These are phyloP conservation scores for Neoascochyta sp. DNA, from an alignment of 2,329 filamentous ascomycete species.

Conservation along the genomic window DNA sequence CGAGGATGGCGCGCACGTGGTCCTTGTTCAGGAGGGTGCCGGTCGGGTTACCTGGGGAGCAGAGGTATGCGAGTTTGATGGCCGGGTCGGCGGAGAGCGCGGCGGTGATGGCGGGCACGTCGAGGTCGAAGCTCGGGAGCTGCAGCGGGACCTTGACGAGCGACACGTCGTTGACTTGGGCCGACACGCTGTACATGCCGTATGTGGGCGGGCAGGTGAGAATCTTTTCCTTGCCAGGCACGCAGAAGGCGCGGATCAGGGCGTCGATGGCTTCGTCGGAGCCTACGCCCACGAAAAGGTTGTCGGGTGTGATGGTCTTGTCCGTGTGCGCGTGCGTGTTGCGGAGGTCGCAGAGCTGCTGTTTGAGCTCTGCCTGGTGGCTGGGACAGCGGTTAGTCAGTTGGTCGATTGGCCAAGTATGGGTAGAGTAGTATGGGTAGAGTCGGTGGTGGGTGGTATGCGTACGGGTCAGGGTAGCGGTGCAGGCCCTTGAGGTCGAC, in stretches of 20 bases:
- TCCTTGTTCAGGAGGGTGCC: slow-evolving; percentile 72
- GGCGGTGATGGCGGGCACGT: slow-evolving; percentile 64
- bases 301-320: slow-evolving; percentile 68
- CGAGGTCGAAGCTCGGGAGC: slow-evolving; percentile 67
- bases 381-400: slow-evolving; percentile 29
- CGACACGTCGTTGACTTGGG: slow-evolving; percentile 86
- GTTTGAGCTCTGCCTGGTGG: slow-evolving; percentile 83
- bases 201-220: slow-evolving; percentile 95
- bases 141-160: slow-evolving; percentile 84
- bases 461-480: slow-evolving; percentile 84
- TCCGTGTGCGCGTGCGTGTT: slow-evolving; percentile 79
- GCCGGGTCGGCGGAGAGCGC: slow-evolving; percentile 59
- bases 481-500: slow-evolving; percentile 80
- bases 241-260: slow-evolving; percentile 87
- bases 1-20: slow-evolving; percentile 69
- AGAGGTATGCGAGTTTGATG: slow-evolving; percentile 89
- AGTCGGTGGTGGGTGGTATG: slow-evolving; percentile 1
- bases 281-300: slow-evolving; percentile 92
- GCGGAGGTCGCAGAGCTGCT: slow-evolving; percentile 78
- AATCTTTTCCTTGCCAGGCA: slow-evolving; percentile 81
- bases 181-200: slow-evolving; percentile 95
- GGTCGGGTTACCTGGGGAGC: slow-evolving; percentile 93
- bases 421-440: no score
- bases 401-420: no score
- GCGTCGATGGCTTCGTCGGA: slow-evolving; percentile 97